These are phyloP conservation scores for Tolypocladium inflatum DNA, from an alignment of 2,329 filamentous ascomycete species.

Conservation along the genomic window DNA sequence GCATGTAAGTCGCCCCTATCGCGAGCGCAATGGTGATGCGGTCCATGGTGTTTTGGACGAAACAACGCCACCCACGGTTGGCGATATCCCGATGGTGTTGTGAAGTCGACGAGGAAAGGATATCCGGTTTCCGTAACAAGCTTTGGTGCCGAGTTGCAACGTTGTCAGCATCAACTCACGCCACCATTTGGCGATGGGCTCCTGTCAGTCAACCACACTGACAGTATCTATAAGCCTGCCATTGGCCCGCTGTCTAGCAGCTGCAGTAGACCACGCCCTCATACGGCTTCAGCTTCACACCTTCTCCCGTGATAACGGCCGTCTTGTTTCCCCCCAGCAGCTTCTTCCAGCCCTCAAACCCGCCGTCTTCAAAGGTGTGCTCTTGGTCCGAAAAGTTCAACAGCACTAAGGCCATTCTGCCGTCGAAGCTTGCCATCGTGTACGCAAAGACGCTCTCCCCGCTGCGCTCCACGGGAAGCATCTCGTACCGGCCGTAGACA, in stretches of 20 bases:
- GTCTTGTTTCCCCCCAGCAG: neutral
- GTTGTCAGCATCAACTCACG: too few species aligned
- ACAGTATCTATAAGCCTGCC: too few species aligned
- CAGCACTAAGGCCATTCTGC: constrained; percentile 9
- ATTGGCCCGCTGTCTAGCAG: neutral
- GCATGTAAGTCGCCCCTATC: too few species aligned
- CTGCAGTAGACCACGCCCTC: neutral
- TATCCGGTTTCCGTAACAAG: too few species aligned
- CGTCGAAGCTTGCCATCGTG: constrained; percentile 10
- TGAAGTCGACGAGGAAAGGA: too few species aligned
- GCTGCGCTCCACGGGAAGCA: constrained; percentile 3
- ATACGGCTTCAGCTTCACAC: neutral
- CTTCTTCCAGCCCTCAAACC: neutral
- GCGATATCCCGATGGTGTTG: too few species aligned
- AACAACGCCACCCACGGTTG: too few species aligned
- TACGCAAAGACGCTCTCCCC: constrained; percentile 11
- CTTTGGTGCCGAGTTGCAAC: too few species aligned
- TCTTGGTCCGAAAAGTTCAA: constrained; percentile 4
- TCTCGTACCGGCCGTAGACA: constrained; percentile 8
- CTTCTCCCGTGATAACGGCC: neutral
- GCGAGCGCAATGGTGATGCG: too few species aligned
- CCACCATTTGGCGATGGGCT: too few species aligned
- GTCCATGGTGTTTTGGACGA: too few species aligned
- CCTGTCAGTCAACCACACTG: too few species aligned
- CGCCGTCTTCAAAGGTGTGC: neutral